Evolutionary conservation across 192 early-diverging fungal genomes (phyloP).

Genomic region (Backusella psychrophila): DNA sequence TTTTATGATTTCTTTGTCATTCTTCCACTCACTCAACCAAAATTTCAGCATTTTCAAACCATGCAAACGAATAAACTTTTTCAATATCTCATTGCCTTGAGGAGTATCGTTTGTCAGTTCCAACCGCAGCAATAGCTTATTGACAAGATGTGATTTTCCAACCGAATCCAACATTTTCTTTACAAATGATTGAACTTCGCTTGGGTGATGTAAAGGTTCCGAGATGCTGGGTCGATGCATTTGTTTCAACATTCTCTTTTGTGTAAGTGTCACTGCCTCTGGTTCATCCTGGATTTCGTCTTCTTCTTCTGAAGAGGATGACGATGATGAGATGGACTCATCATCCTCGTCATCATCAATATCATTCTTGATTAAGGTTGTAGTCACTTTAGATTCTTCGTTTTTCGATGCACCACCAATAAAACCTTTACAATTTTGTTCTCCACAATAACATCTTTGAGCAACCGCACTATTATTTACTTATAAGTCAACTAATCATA

Average conservation of each 20-base stretch:
- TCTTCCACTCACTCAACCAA: conserved; percentile 65
- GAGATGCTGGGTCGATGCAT: conserved; percentile 27
- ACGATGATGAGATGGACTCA: conserved; percentile 36
- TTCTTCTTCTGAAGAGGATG: conserved; percentile 36
- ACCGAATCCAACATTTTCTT: conserved; percentile 67
- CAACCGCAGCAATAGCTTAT: conserved; percentile 63
- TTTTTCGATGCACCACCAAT: conserved; percentile 82
- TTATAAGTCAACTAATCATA: background rate
- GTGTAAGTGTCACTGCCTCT: conserved; percentile 39
- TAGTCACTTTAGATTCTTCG: conserved; percentile 55
- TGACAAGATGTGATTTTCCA: conserved; percentile 50
- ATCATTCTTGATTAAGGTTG: conserved; percentile 47
- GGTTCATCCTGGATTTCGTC: conserved; percentile 28
- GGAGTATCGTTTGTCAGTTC: conserved; percentile 46
- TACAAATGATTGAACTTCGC: conserved; percentile 74
- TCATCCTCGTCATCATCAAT: conserved; percentile 12
- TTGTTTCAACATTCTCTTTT: conserved; percentile 34
- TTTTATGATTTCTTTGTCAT: conserved; percentile 58
- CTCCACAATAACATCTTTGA: conserved; percentile 91
- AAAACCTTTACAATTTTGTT: conserved; percentile 81
- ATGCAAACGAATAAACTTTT: conserved; percentile 61
- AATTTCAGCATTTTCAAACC: conserved; percentile 77
- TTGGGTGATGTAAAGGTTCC: conserved; percentile 58
- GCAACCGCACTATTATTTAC: conserved; percentile 65
- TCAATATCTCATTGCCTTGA: conserved; percentile 40